Evolutionary conservation across 2,329 filamentous ascomycete genomes (phyloP).

Genomic region (Fusarium guadeloupense): DNA sequence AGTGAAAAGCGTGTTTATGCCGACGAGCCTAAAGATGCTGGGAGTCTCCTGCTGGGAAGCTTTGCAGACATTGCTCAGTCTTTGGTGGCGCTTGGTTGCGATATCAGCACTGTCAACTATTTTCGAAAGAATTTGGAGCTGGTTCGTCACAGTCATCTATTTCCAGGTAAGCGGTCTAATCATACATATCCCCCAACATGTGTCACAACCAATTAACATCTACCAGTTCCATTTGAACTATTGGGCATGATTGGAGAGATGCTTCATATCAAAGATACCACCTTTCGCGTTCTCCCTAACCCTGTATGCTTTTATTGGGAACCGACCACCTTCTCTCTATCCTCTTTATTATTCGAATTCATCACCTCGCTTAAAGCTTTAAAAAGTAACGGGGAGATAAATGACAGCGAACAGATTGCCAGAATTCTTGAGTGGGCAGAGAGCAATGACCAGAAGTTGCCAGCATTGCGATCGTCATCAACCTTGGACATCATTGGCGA

Average conservation of each 20-base stretch:
- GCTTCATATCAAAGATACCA: constrained; percentile 48
- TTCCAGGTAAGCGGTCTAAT: constrained; percentile 18
- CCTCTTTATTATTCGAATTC: constrained; percentile 18
- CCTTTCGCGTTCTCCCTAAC: constrained; percentile 55
- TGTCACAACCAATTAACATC: too few relatives aligned
- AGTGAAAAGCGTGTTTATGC: constrained; percentile 36
- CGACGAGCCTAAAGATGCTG: constrained; percentile 30
- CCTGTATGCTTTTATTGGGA: constrained; percentile 45
- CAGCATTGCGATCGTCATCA: constrained; percentile 15
- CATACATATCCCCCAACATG: not conserved
- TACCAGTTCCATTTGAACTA: constrained; percentile 39
- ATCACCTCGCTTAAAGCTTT: not conserved
- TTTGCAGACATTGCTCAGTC: constrained; percentile 49
- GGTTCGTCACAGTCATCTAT: constrained; percentile 29
- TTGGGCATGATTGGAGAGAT: constrained; percentile 53
- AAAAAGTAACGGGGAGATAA: not conserved
- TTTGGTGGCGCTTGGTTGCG: constrained; percentile 52
- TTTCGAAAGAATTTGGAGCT: constrained; percentile 38
- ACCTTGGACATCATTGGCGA: constrained; percentile 16
- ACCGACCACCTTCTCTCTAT: constrained; percentile 23
- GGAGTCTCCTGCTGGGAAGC: constrained; percentile 47
- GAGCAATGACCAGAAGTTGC: constrained; percentile 13
- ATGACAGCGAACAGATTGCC: constrained; percentile 4
- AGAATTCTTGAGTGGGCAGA: constrained; percentile 25
- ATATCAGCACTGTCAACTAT: constrained; percentile 46